These are phyloP conservation scores for Calonectria leucothoes DNA, from an alignment of 2,329 filamentous ascomycete species.

Conservation along the genomic window DNA sequence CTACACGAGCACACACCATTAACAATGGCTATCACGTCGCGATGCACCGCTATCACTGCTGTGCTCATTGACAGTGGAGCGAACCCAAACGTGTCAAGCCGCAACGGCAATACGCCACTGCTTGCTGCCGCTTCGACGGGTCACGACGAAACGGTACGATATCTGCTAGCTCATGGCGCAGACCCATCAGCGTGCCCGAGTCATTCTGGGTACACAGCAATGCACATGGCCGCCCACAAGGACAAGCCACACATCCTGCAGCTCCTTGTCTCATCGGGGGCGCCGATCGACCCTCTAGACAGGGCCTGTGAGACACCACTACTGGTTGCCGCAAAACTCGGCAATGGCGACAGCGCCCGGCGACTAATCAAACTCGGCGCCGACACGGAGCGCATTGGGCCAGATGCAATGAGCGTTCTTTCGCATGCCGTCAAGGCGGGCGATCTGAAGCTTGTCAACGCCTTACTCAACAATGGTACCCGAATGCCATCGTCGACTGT, in stretches of 20 bases:
- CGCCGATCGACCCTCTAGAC: constrained; percentile 37
- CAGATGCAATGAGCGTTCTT: constrained; percentile 44
- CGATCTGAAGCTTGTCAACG: constrained; percentile 35
- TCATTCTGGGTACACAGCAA: constrained; percentile 40
- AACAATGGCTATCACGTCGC: constrained; percentile 42
- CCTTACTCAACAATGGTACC: constrained; percentile 37
- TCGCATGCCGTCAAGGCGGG: constrained; percentile 42
- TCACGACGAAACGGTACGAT: constrained; percentile 43
- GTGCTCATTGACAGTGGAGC: constrained; percentile 41
- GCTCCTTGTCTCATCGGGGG: constrained; percentile 37
- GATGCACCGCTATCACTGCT: constrained; percentile 41
- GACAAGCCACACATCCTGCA: constrained; percentile 38
- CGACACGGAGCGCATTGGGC: constrained; percentile 39
- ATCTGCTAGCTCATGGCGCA: constrained; percentile 40
- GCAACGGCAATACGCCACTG: constrained; percentile 43
- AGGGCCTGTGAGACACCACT: constrained; percentile 41
- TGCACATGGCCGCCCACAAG: constrained; percentile 45
- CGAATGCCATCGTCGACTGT: constrained; percentile 28
- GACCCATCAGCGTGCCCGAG: constrained; percentile 35
- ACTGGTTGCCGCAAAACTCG: constrained; percentile 42
- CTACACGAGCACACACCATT: constrained; percentile 42
- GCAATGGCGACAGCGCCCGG: constrained; percentile 37
- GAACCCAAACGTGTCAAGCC: constrained; percentile 38
- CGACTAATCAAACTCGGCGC: constrained; percentile 40
- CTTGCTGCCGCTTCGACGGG: constrained; percentile 41